phyloP scores from a whole-genome alignment of 139 green algal species.

The Chara braunii region DNA sequence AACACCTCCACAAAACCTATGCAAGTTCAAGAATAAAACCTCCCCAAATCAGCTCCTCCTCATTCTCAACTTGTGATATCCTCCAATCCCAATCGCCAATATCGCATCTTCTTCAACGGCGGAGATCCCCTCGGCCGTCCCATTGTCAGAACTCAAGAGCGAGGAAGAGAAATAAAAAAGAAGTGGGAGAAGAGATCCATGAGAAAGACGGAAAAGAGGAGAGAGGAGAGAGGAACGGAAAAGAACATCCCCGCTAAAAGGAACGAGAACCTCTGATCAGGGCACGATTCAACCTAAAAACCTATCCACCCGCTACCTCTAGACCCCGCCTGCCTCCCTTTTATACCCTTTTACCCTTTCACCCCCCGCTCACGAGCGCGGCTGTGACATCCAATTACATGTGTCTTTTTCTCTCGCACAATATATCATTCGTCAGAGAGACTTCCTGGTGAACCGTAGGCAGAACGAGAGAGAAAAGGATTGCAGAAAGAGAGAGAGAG shows the following conservation, averaged over 20 bases:
- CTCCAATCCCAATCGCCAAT: too few relatives aligned
- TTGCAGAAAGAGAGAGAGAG: too few relatives aligned
- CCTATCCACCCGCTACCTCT: neutral
- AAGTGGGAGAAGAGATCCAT: neutral
- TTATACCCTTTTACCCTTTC: too few relatives aligned
- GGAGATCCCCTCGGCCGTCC: neutral
- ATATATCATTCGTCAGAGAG: too few relatives aligned
- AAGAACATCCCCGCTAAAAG: neutral
- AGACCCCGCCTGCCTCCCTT: neutral
- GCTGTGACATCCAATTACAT: too few relatives aligned
- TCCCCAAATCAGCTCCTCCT: neutral
- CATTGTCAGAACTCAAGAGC: neutral
- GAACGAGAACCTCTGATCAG: neutral
- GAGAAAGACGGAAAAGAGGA: neutral
- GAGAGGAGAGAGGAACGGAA: neutral
- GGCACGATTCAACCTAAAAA: neutral
- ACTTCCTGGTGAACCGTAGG: too few relatives aligned
- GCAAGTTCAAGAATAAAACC: neutral
- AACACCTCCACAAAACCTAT: neutral
- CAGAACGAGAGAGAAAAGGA: too few relatives aligned
- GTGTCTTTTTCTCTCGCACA: too few relatives aligned
- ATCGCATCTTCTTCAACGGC: too few relatives aligned
- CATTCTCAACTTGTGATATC: too few relatives aligned
- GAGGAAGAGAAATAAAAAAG: neutral
- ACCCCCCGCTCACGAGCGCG: too few relatives aligned